Evolutionary conservation across 2,329 filamentous ascomycete genomes (phyloP), one percentile per base, ranked within the genome.

Genomic region (Monosporascus cannonballus): DNA sequence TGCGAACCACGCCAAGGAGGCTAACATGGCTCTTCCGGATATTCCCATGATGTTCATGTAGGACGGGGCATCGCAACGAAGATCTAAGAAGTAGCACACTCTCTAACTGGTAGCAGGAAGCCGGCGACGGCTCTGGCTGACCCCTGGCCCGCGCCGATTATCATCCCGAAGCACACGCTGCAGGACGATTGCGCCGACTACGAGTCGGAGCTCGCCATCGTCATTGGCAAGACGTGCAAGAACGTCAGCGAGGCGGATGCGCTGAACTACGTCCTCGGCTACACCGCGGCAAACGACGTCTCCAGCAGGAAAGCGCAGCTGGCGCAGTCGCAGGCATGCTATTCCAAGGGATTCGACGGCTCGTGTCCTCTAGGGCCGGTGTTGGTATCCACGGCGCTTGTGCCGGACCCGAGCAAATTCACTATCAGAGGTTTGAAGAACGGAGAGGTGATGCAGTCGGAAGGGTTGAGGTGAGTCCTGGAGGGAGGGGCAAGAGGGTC

Each of bases 271-370:
- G 74, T 87, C 4, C 76, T 86, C 2, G 83, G 84, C 27, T 87
- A 87, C 64, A 83, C 81, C 0, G 76, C 76, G 22, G 76, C 76
- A 60, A 87, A 86, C 67, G 83, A 87, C 61, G 76, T 87, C 6
- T 84, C 81, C 2, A 80, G 77, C 55, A 76, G 82, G 4, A 76
- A 78, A 49, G 73, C 72, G 50, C 82, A 85, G 69, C 73, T 77
- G 59, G 70, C 73, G 22, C 74, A 78, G 63, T 72, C 70, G 48
- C 80, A 83, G 62, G 81, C 78, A 73, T 79, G 74, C 53, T 84
- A 77, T 63, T 81, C 78, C 24, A 83, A 84, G 67, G 78, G 80
- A 1, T 81, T 83, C 51, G 81, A 83, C 57, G 76, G 76, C 27
- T 72, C 76, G 2, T 82, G 78, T 52, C 81, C 81, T 0, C 66